Base-by-base conservation (phyloP, 2,329 filamentous ascomycete genomes). In the Ascochyta koolunga region DNA sequence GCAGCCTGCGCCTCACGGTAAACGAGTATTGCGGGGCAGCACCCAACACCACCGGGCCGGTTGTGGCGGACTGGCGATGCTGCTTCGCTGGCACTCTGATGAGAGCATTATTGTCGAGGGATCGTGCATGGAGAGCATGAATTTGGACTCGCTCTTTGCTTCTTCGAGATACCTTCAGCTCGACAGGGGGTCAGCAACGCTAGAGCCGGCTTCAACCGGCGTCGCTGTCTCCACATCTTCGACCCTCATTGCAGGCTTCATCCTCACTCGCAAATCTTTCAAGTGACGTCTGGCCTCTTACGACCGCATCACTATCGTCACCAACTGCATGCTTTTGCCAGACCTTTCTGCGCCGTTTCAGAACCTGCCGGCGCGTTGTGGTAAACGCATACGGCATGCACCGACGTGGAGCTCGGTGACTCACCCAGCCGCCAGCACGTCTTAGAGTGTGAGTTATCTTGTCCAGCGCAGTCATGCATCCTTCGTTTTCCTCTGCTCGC, bases 341-440 rank as follows among this genome's bases (percentile, higher is more conserved):
- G 36, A 42, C 24, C 27, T 40, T 59, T 59, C 56, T 55, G 57
- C 43, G 56, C 44, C 47, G 68, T 73, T 74, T 71, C 69, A 69
- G 52, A 56, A 60, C 61, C 56, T 67, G 68, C 61, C 60, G 64
- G 61, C 58, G 46, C 56, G 48, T 50, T 51, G 37, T 27, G 56
- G 58, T 57, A 52, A 45, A 56, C 50, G 50, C 64, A 60, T 51
- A 50, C 46, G 46, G 64, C 64, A 70, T 71, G 68, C 66, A 37
- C 53, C 68, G 56, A 73, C 68, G 70, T 73, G 69, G 59, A 65
- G 36, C 55, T 50, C 50, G 58, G 60, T 73, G 71, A 74, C 61
- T 74, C 71, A 74, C 59, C 56, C 56, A 58, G 43, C 48, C 51
- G 51, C 40, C 51, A 50, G 41, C 45, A 36, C 19, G 40, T 45